Evolutionary conservation across 495 filamentous ascomycete genomes (phyloP).

Genomic region (Daldinia decipiens): DNA sequence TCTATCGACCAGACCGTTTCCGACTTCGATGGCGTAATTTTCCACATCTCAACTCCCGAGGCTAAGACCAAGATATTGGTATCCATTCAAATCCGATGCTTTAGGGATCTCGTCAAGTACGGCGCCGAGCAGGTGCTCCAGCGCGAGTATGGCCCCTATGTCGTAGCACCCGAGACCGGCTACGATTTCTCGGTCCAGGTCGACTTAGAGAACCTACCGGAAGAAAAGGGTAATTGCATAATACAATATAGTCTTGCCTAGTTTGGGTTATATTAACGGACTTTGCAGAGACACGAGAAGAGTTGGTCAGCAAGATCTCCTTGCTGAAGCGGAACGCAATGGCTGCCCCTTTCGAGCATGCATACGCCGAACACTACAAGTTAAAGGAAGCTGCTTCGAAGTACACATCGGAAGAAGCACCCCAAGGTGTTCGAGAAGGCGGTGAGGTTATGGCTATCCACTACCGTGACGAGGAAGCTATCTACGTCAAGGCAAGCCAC

Average conservation of each 20-base stretch:
- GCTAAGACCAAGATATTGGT: constrained; percentile 91
- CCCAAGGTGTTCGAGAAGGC: constrained; percentile 85
- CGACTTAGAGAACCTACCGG: constrained; percentile 87
- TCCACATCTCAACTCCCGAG: constrained; percentile 96
- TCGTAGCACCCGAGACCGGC: constrained; percentile 84
- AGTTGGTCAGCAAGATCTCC: constrained; percentile 83
- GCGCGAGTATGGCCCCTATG: constrained; percentile 93
- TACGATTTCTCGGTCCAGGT: constrained; percentile 94
- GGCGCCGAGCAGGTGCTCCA: constrained; percentile 90
- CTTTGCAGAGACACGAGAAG: constrained; percentile 75
- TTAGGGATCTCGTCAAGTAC: constrained; percentile 87
- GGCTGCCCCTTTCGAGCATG: constrained; percentile 96
- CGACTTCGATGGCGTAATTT: constrained; percentile 97
- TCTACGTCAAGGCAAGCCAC: constrained; percentile 97
- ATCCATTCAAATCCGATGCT: constrained; percentile 94
- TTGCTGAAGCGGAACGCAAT: constrained; percentile 96
- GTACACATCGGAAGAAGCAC: constrained; percentile 90
- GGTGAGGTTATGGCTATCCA: constrained; percentile 96
- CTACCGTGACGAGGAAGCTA: constrained; percentile 98
- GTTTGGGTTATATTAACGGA: constrained; percentile 31
- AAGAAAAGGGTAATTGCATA: constrained; percentile 66
- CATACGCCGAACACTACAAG: constrained; percentile 90
- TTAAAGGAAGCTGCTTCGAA: constrained; percentile 87
- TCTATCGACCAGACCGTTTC: constrained; percentile 97
- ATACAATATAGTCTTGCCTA: background rate